Conservation (phyloP, 2,329 filamentous ascomycete genomes). For the Epichloe baconii region DNA sequence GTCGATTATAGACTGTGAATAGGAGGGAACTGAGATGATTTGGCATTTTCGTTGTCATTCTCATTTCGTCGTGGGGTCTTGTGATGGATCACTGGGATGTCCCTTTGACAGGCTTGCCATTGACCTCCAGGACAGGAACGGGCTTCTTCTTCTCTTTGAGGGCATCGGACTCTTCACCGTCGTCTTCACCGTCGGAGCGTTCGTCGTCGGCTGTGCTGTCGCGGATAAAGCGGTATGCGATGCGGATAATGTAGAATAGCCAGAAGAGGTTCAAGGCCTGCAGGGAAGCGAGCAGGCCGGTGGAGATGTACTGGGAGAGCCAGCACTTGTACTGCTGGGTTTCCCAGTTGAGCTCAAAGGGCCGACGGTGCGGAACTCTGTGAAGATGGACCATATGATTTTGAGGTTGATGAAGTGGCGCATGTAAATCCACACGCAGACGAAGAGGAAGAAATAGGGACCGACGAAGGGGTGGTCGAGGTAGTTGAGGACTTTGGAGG, state of each 20-base stretch:
- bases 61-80: too few relatives aligned
- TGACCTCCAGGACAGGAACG: slow-evolving; percentile 10
- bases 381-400: slow-evolving; percentile 64
- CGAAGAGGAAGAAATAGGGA: slow-evolving; percentile 76
- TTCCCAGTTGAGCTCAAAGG: slow-evolving; percentile 65
- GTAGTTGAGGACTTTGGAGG: slow-evolving; percentile 87
- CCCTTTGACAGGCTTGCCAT: slow-evolving; percentile 11
- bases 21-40: too few relatives aligned
- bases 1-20: too few relatives aligned
- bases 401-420: slow-evolving; percentile 74
- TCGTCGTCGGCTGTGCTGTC: slow-evolving; percentile 54
- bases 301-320: slow-evolving; percentile 55
- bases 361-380: slow-evolving; percentile 61
- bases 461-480: slow-evolving; percentile 65
- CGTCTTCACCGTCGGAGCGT: slow-evolving; percentile 55
- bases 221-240: slow-evolving; percentile 57
- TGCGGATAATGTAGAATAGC: slow-evolving; percentile 65
- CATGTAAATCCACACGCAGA: slow-evolving; percentile 75
- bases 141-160: slow-evolving; percentile 16
- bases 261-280: slow-evolving; percentile 72
- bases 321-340: slow-evolving; percentile 65
- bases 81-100: not conserved
- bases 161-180: slow-evolving; percentile 36
- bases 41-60: too few relatives aligned
- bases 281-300: slow-evolving; percentile 48